A percentile compares a stretch with the other conserved stretches of the same genome.
Conservation (phyloP, 805 yeast genomes). For the Diddensiella transvaalensis region DNA sequence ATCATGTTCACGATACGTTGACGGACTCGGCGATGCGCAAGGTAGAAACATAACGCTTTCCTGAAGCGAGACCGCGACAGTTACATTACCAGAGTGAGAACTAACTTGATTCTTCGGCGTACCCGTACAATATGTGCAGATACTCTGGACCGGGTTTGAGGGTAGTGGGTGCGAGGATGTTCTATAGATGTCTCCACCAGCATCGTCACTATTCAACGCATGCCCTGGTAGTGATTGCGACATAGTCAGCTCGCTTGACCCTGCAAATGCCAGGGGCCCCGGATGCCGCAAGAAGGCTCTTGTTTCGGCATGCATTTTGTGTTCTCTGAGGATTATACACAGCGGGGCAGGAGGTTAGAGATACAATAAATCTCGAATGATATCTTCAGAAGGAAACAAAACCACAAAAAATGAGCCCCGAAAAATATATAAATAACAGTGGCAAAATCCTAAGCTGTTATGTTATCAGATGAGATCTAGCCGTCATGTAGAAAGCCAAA, state of each 20-base stretch:
- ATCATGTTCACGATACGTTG: slow-evolving; percentile 19
- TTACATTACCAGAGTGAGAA: slow-evolving; percentile 33
- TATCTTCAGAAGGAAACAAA: no score
- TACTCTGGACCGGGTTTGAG: slow-evolving; percentile 5
- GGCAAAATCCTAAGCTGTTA: no score
- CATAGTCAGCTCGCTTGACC: neutral
- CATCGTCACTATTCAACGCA: neutral
- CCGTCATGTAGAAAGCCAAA: no score
- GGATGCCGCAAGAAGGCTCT: neutral
- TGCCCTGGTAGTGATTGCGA: neutral
- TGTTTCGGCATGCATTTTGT: neutral
- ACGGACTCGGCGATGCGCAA: slow-evolving; percentile 15
- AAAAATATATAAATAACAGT: no score
- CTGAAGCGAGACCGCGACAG: slow-evolving; percentile 31
- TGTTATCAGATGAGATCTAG: no score
- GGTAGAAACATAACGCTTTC: slow-evolving; percentile 33
- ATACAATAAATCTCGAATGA: no score
- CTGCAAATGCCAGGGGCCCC: neutral
- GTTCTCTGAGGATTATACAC: no score
- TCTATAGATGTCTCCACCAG: neutral
- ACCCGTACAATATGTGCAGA: slow-evolving; percentile 29
- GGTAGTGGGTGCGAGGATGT: slow-evolving; percentile 1
- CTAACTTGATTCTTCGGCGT: slow-evolving; percentile 29
- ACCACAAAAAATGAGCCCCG: no score
- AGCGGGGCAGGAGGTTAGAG: no score